Evolutionary conservation across 805 yeast genomes (phyloP).

Genomic region (Saccharomycopsis schoenii): DNA sequence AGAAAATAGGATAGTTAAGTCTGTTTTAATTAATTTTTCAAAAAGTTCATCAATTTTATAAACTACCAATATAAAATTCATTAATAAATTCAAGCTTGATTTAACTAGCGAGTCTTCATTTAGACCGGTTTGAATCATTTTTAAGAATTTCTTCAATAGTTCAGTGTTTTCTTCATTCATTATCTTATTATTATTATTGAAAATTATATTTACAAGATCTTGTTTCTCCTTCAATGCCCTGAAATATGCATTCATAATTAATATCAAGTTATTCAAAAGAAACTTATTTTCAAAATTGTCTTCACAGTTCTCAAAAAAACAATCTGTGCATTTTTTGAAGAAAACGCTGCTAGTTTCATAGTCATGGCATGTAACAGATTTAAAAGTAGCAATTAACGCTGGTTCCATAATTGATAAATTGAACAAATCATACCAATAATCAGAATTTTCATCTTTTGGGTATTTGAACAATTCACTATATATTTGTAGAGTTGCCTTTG

Average conservation of each 20-base stretch:
- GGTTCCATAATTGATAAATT: constrained; percentile 14
- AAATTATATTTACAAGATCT: neutral
- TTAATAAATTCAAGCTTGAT: constrained; percentile 9
- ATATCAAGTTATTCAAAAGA: constrained; percentile 9
- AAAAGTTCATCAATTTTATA: constrained; percentile 3
- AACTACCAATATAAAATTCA: constrained; percentile 6
- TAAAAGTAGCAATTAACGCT: constrained; percentile 17
- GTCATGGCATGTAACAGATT: constrained; percentile 4
- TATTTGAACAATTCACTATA: constrained; percentile 11
- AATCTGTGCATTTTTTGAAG: neutral
- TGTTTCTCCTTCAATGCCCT: constrained; percentile 4
- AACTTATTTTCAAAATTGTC: constrained; percentile 3
- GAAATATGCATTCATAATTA: constrained; percentile 16
- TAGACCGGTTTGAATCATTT: constrained; percentile 3
- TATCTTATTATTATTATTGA: neutral
- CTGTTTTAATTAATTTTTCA: neutral
- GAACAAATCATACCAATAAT: constrained; percentile 17
- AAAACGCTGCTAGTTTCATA: constrained; percentile 2
- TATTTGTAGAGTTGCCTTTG: constrained; percentile 10
- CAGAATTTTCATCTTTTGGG: neutral
- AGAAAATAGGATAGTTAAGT: constrained; percentile 7
- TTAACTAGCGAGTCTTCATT: neutral
- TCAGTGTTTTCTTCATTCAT: neutral
- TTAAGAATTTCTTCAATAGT: neutral
- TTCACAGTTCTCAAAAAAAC: neutral